A percentile compares a stretch with the other conserved stretches of the same genome.
These are phyloP conservation scores for Podospora comata DNA, from an alignment of 495 filamentous ascomycete genomes.

Conservation along the genomic window DNA sequence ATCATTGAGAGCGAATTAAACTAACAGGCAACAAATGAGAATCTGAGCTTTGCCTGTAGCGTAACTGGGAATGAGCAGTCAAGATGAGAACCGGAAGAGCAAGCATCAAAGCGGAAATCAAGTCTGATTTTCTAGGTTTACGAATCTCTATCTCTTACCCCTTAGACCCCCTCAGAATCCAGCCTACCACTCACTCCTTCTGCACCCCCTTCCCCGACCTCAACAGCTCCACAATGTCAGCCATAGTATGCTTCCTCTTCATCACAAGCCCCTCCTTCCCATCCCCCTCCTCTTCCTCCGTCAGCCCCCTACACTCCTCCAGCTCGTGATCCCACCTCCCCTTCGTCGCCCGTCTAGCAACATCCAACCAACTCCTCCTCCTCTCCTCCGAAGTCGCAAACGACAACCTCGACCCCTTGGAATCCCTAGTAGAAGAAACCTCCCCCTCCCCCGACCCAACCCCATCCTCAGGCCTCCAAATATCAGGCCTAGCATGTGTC, in stretches of 20 bases:
- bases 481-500: not conserved
- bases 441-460: not conserved
- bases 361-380: not conserved
- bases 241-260: slow-evolving; percentile 2
- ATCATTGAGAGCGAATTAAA: too few relatives aligned
- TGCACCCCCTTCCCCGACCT: not conserved
- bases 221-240: not conserved
- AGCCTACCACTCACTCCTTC: not conserved
- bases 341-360: not conserved
- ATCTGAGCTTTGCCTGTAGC: too few relatives aligned
- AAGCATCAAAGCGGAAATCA: not conserved
- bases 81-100: too few relatives aligned
- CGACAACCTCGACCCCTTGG: not conserved
- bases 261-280: not conserved
- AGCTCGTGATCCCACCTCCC: not conserved
- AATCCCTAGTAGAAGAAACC: not conserved
- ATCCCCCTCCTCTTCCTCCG: not conserved
- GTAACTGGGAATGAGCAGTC: too few relatives aligned
- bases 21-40: too few relatives aligned
- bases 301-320: not conserved
- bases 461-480: not conserved
- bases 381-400: not conserved
- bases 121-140: not conserved
- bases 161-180: not conserved
- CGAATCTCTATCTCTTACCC: not conserved